Evolutionary conservation across 2,329 filamentous ascomycete species (phyloP).

Genomic region (Shiraia sp.): DNA sequence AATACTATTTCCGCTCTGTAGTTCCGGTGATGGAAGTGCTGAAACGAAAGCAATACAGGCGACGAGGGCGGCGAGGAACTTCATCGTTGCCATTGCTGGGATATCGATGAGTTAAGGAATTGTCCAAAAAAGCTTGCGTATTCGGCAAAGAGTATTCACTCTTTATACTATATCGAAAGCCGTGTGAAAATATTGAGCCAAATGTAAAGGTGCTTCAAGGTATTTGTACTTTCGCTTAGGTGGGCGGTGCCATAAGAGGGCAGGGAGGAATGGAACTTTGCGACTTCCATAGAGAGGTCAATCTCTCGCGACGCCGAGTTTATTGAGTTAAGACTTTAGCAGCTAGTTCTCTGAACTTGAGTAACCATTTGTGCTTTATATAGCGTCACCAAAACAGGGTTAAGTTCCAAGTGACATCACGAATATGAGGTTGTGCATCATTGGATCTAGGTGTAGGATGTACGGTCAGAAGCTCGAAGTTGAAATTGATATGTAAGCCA

Average conservation of each 20-base stretch:
- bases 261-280: conserved; percentile 6
- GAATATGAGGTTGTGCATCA: no score
- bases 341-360: no score
- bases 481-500: no score
- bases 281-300: neutral
- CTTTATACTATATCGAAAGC: neutral
- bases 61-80: conserved; percentile 2
- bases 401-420: no score
- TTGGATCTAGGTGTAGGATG: no score
- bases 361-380: no score
- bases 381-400: no score
- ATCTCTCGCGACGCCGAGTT: neutral
- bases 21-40: conserved; percentile 8
- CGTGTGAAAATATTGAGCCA: no score
- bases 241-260: conserved; percentile 1
- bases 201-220: neutral
- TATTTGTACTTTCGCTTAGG: neutral
- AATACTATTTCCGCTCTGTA: neutral
- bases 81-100: conserved; percentile 4
- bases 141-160: neutral
- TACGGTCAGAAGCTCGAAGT: no score
- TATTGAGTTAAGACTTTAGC: neutral
- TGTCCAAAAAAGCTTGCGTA: neutral
- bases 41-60: neutral
- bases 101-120: no score